Base-by-base conservation (phyloP, 352 stramenopile genomes). In the Globisporangium radiosum region DNA sequence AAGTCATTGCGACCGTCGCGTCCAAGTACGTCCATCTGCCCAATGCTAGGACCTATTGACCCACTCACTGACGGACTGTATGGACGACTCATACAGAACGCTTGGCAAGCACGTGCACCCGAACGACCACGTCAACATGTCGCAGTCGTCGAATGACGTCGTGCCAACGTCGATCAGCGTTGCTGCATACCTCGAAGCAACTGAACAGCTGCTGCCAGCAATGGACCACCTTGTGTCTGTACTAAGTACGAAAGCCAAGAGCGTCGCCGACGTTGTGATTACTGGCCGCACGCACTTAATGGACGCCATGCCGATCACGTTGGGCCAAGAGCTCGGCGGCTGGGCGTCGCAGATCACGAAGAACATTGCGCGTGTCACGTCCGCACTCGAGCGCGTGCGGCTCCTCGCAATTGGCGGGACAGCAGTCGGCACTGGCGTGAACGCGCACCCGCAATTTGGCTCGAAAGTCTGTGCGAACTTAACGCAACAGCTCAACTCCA, bases 1-100 rank as follows among this genome's bases (percentile, higher is more conserved):
- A 99, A 75, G 95, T 98, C 3, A 75, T 98, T 44, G 81, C 91
- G 14, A 98, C 97, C 64, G 73, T 95, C 39, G 92, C 94, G 8
- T 66, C 52, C 14, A 63, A 58, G 51, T 65, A 37, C n/a, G 63
- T 17, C 11, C 42, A 5, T 17, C 8, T 25, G 6, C 17, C 48
- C 7, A 36, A 0, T 51, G 50, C 4, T 38, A 5, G 14, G 43
- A 33, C 94, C 85, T 72, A 81, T 92, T 69, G 25, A 33, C 25
- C 25, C 25, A 33, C 25, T 33, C 25, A 33, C 1, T 33, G 25
- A 33, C 25, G 25, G 25, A 33, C 25, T 33, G 25, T 33, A 33
- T 33, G 25, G 25, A 33, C 3, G 25, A 33, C 25, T 33, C 71
- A 92, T 59, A 81, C 40, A 75, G 73, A 54, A 65, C 66, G 58